Evolutionary conservation across 805 yeast genomes (phyloP), one percentile per base, ranked within the genome.

Genomic region (Suhomyces faveliae): DNA sequence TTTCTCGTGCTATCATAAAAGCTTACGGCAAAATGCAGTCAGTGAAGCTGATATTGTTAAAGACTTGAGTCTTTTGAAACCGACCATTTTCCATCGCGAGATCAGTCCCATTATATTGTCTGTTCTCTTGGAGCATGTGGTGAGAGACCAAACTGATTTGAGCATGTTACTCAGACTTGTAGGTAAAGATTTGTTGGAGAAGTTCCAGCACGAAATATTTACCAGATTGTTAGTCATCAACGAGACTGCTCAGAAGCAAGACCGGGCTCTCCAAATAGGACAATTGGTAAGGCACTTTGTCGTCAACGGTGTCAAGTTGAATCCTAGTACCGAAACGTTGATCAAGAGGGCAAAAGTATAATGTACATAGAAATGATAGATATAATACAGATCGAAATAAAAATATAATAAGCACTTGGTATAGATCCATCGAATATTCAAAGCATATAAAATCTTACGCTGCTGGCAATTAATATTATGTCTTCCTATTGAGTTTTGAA

Each of bases 71-170:
- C 41, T 45, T 19, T 52, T 67, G 24, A 70, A 70, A 48, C 56
- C 65, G 5, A 58, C 60, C 2, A 44, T 70, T n/a, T 64, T 64
- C 47, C 67, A 66, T 42, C 43, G 52, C 15, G 52, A 49, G 5
- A 48, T 64, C 29, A 56, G 54, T 10, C 43, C 51, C 1, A 44
- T 52, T 2, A 37, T 56, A 10, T 59, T 70, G 35, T 43, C 51
- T 20, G 47, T 66, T 10, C 49, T 68, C 15, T 47, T 67, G 30
- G 46, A 51, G 15, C 49, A 56, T 27, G 49, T 55, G 1, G 58
- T 68, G 9, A 51, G 56, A 15, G 58, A 58, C 38, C 45, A 50
- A 2, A 54, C 49, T 24, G 73, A 68, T n/a, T 58, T 69, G 30
- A 57, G 61, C 12, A 65, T 64, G 24, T 58, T 68, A 33, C 33